These are phyloP conservation scores for Sclerotinia trifoliorum DNA, from an alignment of 2,329 filamentous ascomycete species.

Conservation along the genomic window DNA sequence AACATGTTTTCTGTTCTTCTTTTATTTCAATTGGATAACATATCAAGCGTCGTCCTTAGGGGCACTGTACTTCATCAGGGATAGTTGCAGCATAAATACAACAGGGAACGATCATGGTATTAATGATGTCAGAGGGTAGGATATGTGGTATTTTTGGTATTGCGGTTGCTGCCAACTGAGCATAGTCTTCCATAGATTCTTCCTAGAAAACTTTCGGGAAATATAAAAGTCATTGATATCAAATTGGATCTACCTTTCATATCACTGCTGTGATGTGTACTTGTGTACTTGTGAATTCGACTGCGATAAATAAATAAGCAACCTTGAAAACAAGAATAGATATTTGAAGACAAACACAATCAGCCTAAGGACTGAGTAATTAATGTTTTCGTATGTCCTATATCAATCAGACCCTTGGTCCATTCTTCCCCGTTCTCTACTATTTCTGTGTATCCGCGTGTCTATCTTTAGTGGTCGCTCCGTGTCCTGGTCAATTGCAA, in stretches of 20 bases:
- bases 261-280: not conserved
- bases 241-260: not conserved
- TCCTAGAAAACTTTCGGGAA: not conserved
- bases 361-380: not conserved
- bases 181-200: not conserved
- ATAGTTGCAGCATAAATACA: slow-evolving; percentile 18
- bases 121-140: not conserved
- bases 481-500: not conserved
- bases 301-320: no score
- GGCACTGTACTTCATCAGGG: slow-evolving; percentile 10
- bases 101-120: not conserved
- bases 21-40: slow-evolving; percentile 5
- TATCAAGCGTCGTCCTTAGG: slow-evolving; percentile 5
- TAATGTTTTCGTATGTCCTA: not conserved
- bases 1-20: not conserved
- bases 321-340: not conserved
- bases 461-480: not conserved
- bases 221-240: slow-evolving; percentile 6
- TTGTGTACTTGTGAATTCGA: not conserved
- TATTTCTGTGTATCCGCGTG: not conserved
- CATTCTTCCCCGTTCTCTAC: not conserved
- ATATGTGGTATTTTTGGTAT: not conserved
- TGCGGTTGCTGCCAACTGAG: not conserved
- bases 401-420: not conserved
- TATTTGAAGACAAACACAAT: not conserved